These are phyloP conservation scores for Beauveria brongniartii DNA, from an alignment of 2,329 filamentous ascomycete species.

Conservation along the genomic window DNA sequence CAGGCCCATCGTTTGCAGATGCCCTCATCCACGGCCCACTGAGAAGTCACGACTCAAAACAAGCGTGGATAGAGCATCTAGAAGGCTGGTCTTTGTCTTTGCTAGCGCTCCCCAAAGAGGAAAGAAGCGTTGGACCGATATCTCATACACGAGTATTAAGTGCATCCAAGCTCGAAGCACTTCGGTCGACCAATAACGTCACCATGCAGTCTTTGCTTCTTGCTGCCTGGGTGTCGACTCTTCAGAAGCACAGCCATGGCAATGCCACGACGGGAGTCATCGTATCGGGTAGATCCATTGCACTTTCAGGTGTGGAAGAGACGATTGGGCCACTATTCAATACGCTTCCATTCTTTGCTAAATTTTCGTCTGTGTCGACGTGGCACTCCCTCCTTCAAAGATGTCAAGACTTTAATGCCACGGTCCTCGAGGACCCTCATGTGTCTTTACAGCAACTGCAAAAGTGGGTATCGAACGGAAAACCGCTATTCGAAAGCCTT, in stretches of 20 bases:
- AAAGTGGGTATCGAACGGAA: conserved; percentile 61
- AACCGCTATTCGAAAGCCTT: conserved; percentile 66
- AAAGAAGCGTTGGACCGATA: background rate
- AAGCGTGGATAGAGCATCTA: conserved; percentile 63
- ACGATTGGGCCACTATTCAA: conserved; percentile 85
- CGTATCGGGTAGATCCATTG: conserved; percentile 67
- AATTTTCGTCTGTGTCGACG: conserved; percentile 33
- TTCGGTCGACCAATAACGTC: conserved; percentile 17
- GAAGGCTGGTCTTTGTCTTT: conserved; percentile 19
- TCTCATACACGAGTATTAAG: background rate
- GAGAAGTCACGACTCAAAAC: conserved; percentile 29
- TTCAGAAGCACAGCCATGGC: conserved; percentile 41
- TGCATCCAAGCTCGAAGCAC: conserved; percentile 9
- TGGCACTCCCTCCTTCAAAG: conserved; percentile 53
- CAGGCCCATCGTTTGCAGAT: conserved; percentile 54
- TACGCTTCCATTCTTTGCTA: conserved; percentile 64
- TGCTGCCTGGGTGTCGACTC: conserved; percentile 60
- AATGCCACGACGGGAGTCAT: conserved; percentile 61
- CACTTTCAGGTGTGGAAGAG: conserved; percentile 54
- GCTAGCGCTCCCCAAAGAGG: background rate
- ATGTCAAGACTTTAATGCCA: conserved; percentile 64
- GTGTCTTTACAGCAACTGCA: conserved; percentile 71
- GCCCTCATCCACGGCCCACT: conserved; percentile 64
- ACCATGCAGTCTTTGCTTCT: conserved; percentile 39
- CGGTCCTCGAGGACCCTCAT: conserved; percentile 61